A percentile compares a stretch with the other conserved stretches of the same genome.
These are phyloP conservation scores for Pterocarpus macrocarpus DNA, from an alignment of 306 rosid species.

Conservation along the genomic window DNA sequence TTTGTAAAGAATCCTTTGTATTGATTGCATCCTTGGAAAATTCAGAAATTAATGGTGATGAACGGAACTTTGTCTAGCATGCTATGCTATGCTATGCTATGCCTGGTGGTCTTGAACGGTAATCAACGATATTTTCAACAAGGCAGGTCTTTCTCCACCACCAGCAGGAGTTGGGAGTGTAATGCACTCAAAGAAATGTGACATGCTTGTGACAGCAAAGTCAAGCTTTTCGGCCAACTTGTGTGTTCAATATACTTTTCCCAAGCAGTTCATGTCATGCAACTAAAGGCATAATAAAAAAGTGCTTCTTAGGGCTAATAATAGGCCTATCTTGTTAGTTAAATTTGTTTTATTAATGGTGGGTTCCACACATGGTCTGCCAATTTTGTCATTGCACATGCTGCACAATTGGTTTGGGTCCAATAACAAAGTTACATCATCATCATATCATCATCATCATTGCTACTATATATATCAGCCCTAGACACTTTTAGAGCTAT, in stretches of 20 bases:
- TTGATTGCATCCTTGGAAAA: slow-evolving; percentile 37
- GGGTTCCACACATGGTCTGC: slow-evolving; percentile 69
- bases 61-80: slow-evolving; percentile 55
- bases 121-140: slow-evolving; percentile 43
- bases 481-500: slow-evolving; percentile 40
- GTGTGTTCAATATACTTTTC: slow-evolving; percentile 57
- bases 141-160: slow-evolving; percentile 59
- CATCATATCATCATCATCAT: slow-evolving; percentile 44
- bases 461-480: slow-evolving; percentile 46
- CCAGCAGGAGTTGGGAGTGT: slow-evolving; percentile 68
- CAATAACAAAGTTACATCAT: slow-evolving; percentile 52
- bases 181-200: slow-evolving; percentile 91
- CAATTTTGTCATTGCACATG: slow-evolving; percentile 66
- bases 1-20: slow-evolving; percentile 13
- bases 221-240: slow-evolving; percentile 96
- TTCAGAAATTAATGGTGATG: slow-evolving; percentile 36
- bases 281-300: slow-evolving; percentile 42
- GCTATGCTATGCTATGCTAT: slow-evolving; percentile 24
- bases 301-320: slow-evolving; percentile 43
- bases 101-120: slow-evolving; percentile 47
- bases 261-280: slow-evolving; percentile 62
- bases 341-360: slow-evolving; percentile 43
- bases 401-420: slow-evolving; percentile 58
- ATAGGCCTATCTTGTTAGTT: slow-evolving; percentile 34
- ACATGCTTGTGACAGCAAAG: slow-evolving; percentile 84